These are phyloP conservation scores for Selenicereus undatus DNA, from an alignment of 148 eudicot genomes.

Conservation along the genomic window DNA sequence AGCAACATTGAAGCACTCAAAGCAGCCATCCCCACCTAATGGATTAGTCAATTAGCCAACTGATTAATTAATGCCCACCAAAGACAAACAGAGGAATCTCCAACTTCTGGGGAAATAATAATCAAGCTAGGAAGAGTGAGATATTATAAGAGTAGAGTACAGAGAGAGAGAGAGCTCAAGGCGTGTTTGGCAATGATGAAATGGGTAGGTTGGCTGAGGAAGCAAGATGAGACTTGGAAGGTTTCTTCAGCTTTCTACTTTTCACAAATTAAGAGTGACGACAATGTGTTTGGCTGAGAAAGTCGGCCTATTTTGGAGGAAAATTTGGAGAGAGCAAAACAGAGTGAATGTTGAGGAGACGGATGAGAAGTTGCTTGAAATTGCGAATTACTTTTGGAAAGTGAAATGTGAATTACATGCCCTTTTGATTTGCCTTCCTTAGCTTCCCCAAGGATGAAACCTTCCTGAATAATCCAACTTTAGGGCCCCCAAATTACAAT, in stretches of 20 bases:
- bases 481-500: no score
- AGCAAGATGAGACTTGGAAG: not conserved
- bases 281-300: not conserved
- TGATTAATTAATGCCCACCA: not conserved
- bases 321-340: not conserved
- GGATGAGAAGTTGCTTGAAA: not conserved
- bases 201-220: not conserved
- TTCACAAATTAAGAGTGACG: not conserved
- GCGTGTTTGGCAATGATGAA: not conserved
- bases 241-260: not conserved
- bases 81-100: not conserved
- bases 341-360: not conserved
- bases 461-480: no score
- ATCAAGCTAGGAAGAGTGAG: not conserved
- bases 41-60: not conserved
- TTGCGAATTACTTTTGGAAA: not conserved
- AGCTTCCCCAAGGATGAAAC: no score
- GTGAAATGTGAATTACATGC: not conserved
- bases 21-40: conserved; percentile 39
- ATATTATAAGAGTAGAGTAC: not conserved
- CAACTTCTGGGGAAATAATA: not conserved
- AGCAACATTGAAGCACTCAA: conserved; percentile 46
- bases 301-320: not conserved
- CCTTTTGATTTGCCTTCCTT: not conserved
- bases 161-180: not conserved